Conservation (phyloP, 768 basidiomycete genomes). For the Amanita rubescens region DNA sequence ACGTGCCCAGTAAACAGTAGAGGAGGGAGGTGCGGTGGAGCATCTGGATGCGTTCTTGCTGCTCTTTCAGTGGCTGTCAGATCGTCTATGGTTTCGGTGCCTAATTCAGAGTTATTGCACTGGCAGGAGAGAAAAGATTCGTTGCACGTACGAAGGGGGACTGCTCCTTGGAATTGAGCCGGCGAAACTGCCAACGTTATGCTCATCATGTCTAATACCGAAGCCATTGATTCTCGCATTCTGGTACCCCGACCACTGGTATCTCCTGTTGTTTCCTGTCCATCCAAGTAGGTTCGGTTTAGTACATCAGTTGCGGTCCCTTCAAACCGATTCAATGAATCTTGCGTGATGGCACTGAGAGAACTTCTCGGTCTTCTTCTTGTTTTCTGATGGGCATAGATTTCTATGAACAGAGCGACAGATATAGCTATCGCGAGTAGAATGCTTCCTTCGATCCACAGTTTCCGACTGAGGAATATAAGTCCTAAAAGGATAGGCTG, state of each 20-base stretch:
- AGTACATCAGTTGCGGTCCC: conserved; percentile 34
- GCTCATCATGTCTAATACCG: conserved; percentile 82
- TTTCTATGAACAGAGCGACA: conserved; percentile 54
- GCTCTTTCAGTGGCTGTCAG: conserved; percentile 72
- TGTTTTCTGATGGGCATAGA: conserved; percentile 44
- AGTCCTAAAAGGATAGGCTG: conserved; percentile 74
- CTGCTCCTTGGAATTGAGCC: conserved; percentile 45
- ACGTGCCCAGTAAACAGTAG: conserved; percentile 69
- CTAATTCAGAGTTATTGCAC: conserved; percentile 23
- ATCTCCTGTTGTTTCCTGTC: conserved; percentile 43
- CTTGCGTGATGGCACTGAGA: conserved; percentile 47
- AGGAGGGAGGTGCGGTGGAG: conserved; percentile 64
- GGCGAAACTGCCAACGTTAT: conserved; percentile 70
- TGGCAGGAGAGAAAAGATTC: conserved; percentile 6
- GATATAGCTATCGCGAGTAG: conserved; percentile 48
- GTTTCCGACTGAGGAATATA: conserved; percentile 53
- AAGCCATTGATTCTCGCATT: conserved; percentile 67
- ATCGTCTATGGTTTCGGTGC: conserved; percentile 76
- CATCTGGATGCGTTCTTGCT: conserved; percentile 70
- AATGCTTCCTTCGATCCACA: conserved; percentile 69
- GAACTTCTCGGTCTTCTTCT: conserved; percentile 39
- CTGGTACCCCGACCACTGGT: conserved; percentile 36
- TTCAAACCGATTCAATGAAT: conserved; percentile 51
- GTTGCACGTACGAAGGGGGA: conserved; percentile 55
- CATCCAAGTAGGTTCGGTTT: conserved; percentile 30